A percentile compares a stretch with the other conserved stretches of the same genome.
Evolutionary conservation across 306 rosid species (phyloP).

Genomic region (Mucuna pruriens): DNA sequence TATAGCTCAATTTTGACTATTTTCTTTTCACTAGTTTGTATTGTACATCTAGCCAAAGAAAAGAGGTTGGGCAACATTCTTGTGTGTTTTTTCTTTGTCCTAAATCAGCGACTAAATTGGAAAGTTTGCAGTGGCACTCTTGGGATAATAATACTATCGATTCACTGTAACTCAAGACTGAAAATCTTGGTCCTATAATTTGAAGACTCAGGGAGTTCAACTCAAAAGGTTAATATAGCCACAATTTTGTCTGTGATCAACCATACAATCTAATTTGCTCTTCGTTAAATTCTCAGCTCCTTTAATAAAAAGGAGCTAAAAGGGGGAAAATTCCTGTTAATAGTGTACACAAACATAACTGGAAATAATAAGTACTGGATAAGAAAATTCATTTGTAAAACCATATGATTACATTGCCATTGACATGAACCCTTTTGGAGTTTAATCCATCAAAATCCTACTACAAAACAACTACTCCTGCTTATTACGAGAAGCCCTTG

Average conservation of each 20-base stretch:
- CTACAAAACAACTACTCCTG: constrained; percentile 57
- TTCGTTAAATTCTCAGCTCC: background rate
- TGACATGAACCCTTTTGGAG: background rate
- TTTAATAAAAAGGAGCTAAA: background rate
- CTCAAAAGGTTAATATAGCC: background rate
- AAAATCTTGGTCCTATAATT: background rate
- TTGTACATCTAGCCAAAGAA: too few relatives aligned
- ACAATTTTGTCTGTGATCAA: background rate
- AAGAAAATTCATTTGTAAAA: constrained; percentile 19
- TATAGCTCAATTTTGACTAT: too few relatives aligned
- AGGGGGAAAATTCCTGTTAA: background rate
- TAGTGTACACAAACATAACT: constrained; percentile 1
- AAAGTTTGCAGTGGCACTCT: background rate
- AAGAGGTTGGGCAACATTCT: too few relatives aligned
- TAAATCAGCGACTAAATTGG: background rate
- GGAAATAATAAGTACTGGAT: background rate
- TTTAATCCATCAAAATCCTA: constrained; percentile 1
- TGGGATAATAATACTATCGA: too few relatives aligned
- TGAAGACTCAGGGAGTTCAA: background rate
- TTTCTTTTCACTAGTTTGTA: too few relatives aligned
- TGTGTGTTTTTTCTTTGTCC: background rate
- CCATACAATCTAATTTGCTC: background rate
- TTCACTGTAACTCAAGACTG: background rate
- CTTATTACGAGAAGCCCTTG: constrained; percentile 71
- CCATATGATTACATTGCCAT: constrained; percentile 27